Percentiles rank a stretch among this genome's conserved stretches.
These are phyloP conservation scores for Emergomyces pasteurianus DNA, from an alignment of 2,329 filamentous ascomycete species.

Conservation along the genomic window DNA sequence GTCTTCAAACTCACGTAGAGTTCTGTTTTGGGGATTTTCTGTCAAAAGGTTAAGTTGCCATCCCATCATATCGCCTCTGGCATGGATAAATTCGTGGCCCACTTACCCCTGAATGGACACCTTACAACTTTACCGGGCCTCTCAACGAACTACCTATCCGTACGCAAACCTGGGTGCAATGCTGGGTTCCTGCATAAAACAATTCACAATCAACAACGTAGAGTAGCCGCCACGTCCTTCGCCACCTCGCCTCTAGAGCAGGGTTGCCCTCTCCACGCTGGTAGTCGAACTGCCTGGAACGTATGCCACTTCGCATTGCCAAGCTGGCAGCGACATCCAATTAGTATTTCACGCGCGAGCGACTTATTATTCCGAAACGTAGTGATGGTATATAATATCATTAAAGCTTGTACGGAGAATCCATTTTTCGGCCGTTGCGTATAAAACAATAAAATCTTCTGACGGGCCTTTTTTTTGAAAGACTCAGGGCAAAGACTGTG, in stretches of 20 bases:
- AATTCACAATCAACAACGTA: slow-evolving; percentile 55
- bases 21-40: slow-evolving; percentile 19
- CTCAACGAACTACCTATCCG: too few relatives aligned
- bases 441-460: slow-evolving; percentile 7
- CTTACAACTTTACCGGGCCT: too few relatives aligned
- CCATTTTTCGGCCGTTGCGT: slow-evolving; percentile 3
- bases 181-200: slow-evolving; percentile 56
- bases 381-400: slow-evolving; percentile 18
- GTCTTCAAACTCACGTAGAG: slow-evolving; percentile 21
- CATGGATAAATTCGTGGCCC: not conserved
- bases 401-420: slow-evolving; percentile 15
- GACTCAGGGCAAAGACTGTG: slow-evolving; percentile 7
- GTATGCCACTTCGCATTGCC: slow-evolving; percentile 17
- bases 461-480: slow-evolving; percentile 12
- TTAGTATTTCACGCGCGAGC: not conserved
- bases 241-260: slow-evolving; percentile 34
- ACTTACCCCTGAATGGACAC: slow-evolving; percentile 20
- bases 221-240: slow-evolving; percentile 27
- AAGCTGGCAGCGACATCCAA: slow-evolving; percentile 5
- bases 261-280: slow-evolving; percentile 43
- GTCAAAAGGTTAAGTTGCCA: not conserved
- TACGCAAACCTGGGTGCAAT: slow-evolving; percentile 11
- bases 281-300: slow-evolving; percentile 16
- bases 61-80: not conserved
- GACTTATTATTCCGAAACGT: slow-evolving; percentile 6